These are phyloP conservation scores for Xerocomellus amylosporus DNA, from an alignment of 768 basidiomycete genomes.

Conservation along the genomic window DNA sequence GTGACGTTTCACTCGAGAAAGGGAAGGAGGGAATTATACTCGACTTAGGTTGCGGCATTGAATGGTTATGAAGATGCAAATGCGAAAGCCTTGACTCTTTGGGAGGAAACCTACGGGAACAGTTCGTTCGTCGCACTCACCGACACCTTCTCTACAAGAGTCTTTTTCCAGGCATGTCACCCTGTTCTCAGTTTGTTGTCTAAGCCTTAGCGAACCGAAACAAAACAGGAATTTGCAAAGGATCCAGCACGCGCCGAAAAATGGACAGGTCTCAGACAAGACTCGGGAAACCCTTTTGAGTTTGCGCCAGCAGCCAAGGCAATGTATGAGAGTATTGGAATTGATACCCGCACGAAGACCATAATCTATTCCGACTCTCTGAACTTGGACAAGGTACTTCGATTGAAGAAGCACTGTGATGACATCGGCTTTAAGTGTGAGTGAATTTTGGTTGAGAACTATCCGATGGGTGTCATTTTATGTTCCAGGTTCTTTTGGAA, in stretches of 20 bases:
- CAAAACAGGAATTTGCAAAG: conserved; percentile 51
- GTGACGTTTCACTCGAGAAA: neutral
- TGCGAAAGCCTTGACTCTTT: conserved; percentile 69
- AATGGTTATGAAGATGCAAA: conserved; percentile 81
- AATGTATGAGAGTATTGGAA: conserved; percentile 67
- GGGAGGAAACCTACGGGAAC: conserved; percentile 74
- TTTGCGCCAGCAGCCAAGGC: conserved; percentile 74
- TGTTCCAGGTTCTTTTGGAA: conserved; percentile 76
- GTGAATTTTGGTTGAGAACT: conserved; percentile 1
- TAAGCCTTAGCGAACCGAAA: neutral
- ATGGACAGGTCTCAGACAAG: conserved; percentile 88
- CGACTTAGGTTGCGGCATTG: conserved; percentile 69
- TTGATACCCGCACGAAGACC: conserved; percentile 60
- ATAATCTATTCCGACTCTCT: conserved; percentile 87
- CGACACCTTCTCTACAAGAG: conserved; percentile 89
- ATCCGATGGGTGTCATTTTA: neutral
- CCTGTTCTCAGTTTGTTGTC: neutral
- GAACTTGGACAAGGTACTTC: conserved; percentile 65
- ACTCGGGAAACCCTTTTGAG: conserved; percentile 86
- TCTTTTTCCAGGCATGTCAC: conserved; percentile 69
- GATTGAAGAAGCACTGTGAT: conserved; percentile 67
- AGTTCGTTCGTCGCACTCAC: conserved; percentile 74
- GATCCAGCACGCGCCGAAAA: conserved; percentile 58
- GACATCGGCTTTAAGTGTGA: conserved; percentile 68
- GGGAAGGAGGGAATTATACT: neutral